Base-by-base conservation (phyloP, 2,329 filamentous ascomycete genomes). In the Colletotrichum truncatum region DNA sequence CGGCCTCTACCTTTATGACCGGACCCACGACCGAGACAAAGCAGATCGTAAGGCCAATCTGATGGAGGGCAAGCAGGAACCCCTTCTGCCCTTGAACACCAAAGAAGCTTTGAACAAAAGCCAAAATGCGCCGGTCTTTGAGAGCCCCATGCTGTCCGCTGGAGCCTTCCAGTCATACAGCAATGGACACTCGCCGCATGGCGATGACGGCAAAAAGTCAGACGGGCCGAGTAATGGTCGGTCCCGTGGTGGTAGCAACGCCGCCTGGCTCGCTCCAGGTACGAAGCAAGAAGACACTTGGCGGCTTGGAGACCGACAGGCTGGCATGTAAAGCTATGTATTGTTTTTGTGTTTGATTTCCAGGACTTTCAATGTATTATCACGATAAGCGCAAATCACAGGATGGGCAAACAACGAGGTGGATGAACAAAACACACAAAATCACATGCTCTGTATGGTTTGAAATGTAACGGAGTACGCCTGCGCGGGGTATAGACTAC, bases 1-100 rank as follows among this genome's bases (percentile, higher is more conserved):
- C 28, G 96, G 96, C 0, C 85, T 99, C 12, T 99, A 98, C 76
- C 86, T 99, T 39, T 99, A 99, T 78, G 96, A 99, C 78, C 90
- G 96, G 66, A 97, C 93, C 16, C 94, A 89, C 73, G 91, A 97
- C 74, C 91, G 91, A 70, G 93, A 93, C 73, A 94, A 94, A 75
- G 94, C 93, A 32, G 94, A 98, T 75, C 90, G 91, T 70, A 90
- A 91, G 69, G 93, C 93, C 4, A 89, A 91, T 70, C 87, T 89
- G 71, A 87, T 93, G 73, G 79, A 80, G 49, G 79, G 75, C 25
- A 81, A 83, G 32, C 73, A 73, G 14, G 83, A 85, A 9, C 82
- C 89, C 2, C 77, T 97, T 14, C 81, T 97, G 26, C 94, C 93
- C 1, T 80, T 94, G 28, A 84, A 81, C 69, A 81, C 82, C 72